phyloP scores from a whole-genome alignment of 1,284 basidiomycete species.

The Ceratobasidium sp. region DNA sequence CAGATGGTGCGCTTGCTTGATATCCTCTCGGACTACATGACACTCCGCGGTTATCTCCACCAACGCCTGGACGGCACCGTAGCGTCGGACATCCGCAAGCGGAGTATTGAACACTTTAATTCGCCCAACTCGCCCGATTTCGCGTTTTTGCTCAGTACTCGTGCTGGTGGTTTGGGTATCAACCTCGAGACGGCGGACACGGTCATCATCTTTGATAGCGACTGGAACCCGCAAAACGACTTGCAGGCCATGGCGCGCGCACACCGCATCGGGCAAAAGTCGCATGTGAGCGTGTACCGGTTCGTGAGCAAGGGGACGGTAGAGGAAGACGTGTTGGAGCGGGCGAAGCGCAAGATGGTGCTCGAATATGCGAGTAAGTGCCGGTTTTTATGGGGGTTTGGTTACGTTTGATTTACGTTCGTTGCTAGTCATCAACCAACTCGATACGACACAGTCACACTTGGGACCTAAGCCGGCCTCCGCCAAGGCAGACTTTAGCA shows the following conservation, averaged over 20 bases:
- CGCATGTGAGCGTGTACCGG: slow-evolving; percentile 97
- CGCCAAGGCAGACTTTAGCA: slow-evolving; percentile 89
- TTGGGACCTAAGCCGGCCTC: slow-evolving; percentile 79
- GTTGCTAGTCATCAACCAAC: slow-evolving; percentile 93
- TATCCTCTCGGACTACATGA: slow-evolving; percentile 98
- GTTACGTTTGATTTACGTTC: slow-evolving; percentile 41
- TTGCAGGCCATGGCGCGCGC: slow-evolving; percentile 99
- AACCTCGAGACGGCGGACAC: slow-evolving; percentile 98
- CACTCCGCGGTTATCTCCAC: slow-evolving; percentile 84
- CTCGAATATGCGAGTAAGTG: slow-evolving; percentile 96
- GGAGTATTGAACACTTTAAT: slow-evolving; percentile 83
- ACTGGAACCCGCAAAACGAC: slow-evolving; percentile 99
- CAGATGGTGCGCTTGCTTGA: slow-evolving; percentile 99
- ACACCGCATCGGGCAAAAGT: slow-evolving; percentile 96
- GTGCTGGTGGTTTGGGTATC: slow-evolving; percentile 98
- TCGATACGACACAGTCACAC: slow-evolving; percentile 98
- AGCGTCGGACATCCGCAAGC: slow-evolving; percentile 83
- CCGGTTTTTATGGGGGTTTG: not conserved
- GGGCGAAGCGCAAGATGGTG: slow-evolving; percentile 99
- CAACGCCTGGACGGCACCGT: slow-evolving; percentile 84
- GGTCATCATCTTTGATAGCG: slow-evolving; percentile 98
- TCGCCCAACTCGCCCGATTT: slow-evolving; percentile 77
- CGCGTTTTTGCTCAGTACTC: slow-evolving; percentile 90
- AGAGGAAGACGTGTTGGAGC: slow-evolving; percentile 98
- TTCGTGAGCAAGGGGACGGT: slow-evolving; percentile 99